A percentile compares a stretch with the other conserved stretches of the same genome.
Evolutionary conservation across 2,329 filamentous ascomycete genomes (phyloP).

Genomic region (Alternaria sp.): DNA sequence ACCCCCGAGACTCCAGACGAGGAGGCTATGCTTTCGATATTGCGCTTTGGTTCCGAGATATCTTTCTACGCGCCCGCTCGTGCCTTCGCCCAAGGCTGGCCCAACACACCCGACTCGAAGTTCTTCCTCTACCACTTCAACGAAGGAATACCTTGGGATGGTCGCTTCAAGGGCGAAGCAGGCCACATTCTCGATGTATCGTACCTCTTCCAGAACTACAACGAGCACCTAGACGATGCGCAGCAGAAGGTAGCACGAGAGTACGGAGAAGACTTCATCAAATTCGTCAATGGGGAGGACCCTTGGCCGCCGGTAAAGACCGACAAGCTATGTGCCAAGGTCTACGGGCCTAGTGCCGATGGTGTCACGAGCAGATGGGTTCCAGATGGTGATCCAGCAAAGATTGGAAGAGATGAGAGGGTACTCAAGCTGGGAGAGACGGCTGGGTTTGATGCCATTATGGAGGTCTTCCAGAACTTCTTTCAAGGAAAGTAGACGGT

Average conservation of each 20-base stretch:
- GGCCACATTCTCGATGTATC: slow-evolving; percentile 45
- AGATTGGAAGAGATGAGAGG: slow-evolving; percentile 32
- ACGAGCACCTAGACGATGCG: slow-evolving; percentile 30
- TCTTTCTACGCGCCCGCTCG: slow-evolving; percentile 54
- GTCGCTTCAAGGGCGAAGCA: slow-evolving; percentile 41
- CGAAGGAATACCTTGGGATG: slow-evolving; percentile 45
- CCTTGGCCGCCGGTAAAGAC: slow-evolving; percentile 39
- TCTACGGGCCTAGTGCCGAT: slow-evolving; percentile 39
- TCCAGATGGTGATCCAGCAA: slow-evolving; percentile 28
- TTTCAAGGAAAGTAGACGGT: slow-evolving; percentile 21
- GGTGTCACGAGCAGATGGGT: slow-evolving; percentile 36
- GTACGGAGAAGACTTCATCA: slow-evolving; percentile 41
- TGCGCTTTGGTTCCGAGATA: slow-evolving; percentile 56
- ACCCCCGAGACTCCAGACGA: slow-evolving; percentile 45
- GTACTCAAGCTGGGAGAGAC: slow-evolving; percentile 36
- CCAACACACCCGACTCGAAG: slow-evolving; percentile 31
- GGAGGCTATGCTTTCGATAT: slow-evolving; percentile 50
- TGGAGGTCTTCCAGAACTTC: slow-evolving; percentile 36
- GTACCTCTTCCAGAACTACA: slow-evolving; percentile 44
- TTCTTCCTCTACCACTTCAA: slow-evolving; percentile 46
- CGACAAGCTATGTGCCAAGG: slow-evolving; percentile 28
- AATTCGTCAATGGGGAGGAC: slow-evolving; percentile 41
- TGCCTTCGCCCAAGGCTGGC: slow-evolving; percentile 49
- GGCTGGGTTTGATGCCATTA: slow-evolving; percentile 32
- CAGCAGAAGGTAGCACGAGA: slow-evolving; percentile 30